Evolutionary conservation across 2,329 filamentous ascomycete genomes (phyloP), one percentile per base, ranked within the genome.

Genomic region (Didymosphaeria variabile): DNA sequence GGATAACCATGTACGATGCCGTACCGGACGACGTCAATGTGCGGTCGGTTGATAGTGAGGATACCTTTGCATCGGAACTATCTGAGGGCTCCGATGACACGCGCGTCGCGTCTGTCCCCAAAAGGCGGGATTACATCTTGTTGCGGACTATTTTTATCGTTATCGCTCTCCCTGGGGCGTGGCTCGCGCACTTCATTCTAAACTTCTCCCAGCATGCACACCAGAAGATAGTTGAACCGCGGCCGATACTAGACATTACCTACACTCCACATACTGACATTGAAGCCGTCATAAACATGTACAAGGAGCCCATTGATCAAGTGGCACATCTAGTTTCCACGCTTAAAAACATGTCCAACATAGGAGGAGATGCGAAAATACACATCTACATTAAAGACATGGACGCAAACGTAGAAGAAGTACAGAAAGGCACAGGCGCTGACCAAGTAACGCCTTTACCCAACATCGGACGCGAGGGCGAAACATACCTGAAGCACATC

Each of bases 401-500:
- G 26, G 55, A 64, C 32, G 64, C 69, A 15, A 57, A 72, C 51
- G n/a, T 64, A 17, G 54, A 60, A 5, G 40, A 52, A 15, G 60
- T 77, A 29, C 47, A 64, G 32, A 38, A 56, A 26, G 51, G 40
- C 10, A 70, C 71, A 2, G 58, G 62, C 2, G 72, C 72, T n/a
- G 58, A 63, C 45, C 55, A 71, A 8, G 69, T 77, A 9, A 68
- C 67, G 8, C 32, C 59, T 2, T 55, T 72, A 3, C 67, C 67
- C 1, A 84, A 84, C 57, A 65, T 75, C 34, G 82, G 82, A 17
- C 77, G 82, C 19, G 79, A 82, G 67, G 74, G 79, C n/a, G 79
- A 79, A 2, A 80, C 81, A 6, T 83, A 81, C 66, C 76, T 84
- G 2, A 67, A 77, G 56, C 82, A 84, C 64, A 83, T 84, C 40